These are phyloP conservation scores for Helenozyma baotianmanensis DNA, from an alignment of 805 yeast genomes.

Conservation along the genomic window DNA sequence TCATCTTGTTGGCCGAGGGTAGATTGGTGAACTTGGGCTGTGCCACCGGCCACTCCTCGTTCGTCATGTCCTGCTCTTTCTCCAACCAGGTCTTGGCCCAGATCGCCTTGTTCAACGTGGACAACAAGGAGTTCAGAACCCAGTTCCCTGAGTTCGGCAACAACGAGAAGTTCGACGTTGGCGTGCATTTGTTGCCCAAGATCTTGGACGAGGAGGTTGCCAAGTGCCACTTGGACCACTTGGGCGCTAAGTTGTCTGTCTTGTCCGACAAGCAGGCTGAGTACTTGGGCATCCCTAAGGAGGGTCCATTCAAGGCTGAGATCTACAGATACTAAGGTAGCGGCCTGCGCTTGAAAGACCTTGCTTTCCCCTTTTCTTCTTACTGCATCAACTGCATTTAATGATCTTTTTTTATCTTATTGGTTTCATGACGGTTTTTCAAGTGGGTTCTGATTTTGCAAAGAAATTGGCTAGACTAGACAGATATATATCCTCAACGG, in stretches of 20 bases:
- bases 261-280: conserved; percentile 82
- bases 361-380: conserved; percentile 20
- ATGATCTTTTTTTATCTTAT: conserved; percentile 21
- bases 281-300: conserved; percentile 84
- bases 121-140: conserved; percentile 73
- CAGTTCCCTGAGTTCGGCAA: conserved; percentile 85
- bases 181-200: conserved; percentile 97
- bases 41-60: conserved; percentile 99
- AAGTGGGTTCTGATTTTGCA: conserved; percentile 18
- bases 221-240: conserved; percentile 89
- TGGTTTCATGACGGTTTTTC: conserved; percentile 19
- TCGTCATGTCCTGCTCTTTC: conserved; percentile 99
- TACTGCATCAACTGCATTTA: conserved; percentile 47
- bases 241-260: conserved; percentile 81
- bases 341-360: background rate
- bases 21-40: conserved; percentile 99
- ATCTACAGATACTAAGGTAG: conserved; percentile 87
- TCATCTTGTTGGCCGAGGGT: conserved; percentile 97
- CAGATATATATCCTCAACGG: conserved; percentile 39
- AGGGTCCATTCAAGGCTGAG: conserved; percentile 98
- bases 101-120: conserved; percentile 74
- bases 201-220: conserved; percentile 98
- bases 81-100: conserved; percentile 99
- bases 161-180: conserved; percentile 84
- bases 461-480: conserved; percentile 24